A percentile compares a stretch with the other conserved stretches of the same genome.
phyloP scores from a whole-genome alignment of 202 grass and related monocot genomes.

The Brachypodium distachyon region DNA sequence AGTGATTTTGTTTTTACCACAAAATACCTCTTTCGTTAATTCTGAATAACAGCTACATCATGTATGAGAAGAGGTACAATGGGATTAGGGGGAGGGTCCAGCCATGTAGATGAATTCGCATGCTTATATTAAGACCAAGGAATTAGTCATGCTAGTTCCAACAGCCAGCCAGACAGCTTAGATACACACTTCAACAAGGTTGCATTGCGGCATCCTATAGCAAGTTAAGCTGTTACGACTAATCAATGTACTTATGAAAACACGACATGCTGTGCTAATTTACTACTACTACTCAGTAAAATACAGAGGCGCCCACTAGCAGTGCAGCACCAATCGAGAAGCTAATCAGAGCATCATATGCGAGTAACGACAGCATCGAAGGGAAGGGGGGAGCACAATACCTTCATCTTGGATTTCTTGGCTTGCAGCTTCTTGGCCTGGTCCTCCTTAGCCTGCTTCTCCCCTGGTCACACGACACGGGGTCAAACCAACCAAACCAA shows the following conservation, averaged over 20 bases:
- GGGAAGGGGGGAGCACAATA: background rate
- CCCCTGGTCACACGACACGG: slow-evolving; percentile 23
- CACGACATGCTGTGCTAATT: background rate
- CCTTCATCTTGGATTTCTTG: slow-evolving; percentile 90
- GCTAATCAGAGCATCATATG: background rate
- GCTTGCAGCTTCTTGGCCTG: slow-evolving; percentile 71
- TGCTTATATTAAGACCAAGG: too few relatives aligned
- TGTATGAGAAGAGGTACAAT: too few relatives aligned
- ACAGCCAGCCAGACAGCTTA: background rate
- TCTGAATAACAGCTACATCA: too few relatives aligned
- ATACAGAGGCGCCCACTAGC: background rate
- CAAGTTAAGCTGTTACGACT: background rate
- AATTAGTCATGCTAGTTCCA: background rate
- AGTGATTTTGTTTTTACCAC: too few relatives aligned
- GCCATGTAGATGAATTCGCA: too few relatives aligned
- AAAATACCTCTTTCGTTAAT: too few relatives aligned
- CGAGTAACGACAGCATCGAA: background rate
- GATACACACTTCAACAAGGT: background rate
- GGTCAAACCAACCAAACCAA: background rate
- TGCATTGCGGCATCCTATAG: background rate
- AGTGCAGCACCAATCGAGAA: background rate
- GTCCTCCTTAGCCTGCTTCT: slow-evolving; percentile 69
- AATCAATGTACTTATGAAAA: background rate
- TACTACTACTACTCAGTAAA: too few relatives aligned
- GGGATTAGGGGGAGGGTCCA: too few relatives aligned